Evolutionary conservation across 2,329 filamentous ascomycete genomes (phyloP), one percentile per base, ranked within the genome.

Genomic region (Fusarium sp.): DNA sequence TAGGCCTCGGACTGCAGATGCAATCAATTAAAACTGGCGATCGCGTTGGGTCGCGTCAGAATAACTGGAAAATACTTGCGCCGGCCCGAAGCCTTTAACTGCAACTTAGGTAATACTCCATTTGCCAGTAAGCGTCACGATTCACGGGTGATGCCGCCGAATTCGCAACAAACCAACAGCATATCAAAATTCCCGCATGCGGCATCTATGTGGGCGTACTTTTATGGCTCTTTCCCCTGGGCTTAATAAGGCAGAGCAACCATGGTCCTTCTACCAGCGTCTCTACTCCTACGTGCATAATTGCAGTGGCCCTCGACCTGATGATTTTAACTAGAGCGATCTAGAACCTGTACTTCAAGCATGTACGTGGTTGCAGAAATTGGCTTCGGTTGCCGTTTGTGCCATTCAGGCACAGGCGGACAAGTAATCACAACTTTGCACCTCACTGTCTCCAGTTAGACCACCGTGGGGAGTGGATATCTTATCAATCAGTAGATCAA

Each of bases 401-500:
- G 23, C 23, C 23, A 10, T 29, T 29, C 27, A 9, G 9, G 8
- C 23, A 25, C 23, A 25, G 23, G 23, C 8, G 27, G 11, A 29
- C 11, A 29, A 29, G 8, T 10, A 29, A 29, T 13, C 33, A 13
- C 15, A 17, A 13, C 33, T 17, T 25, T 25, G 23, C 23, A 25
- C 23, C 8, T 25, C 23, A 25, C 23, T 25, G 23, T 25, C 23
- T 25, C 23, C 23, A 25, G 23, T 15, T 15, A 48, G 27, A 32
- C 45, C 27, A 32, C 13, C 23, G 35, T 39, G 42, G 49, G 63
- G 45, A 47, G 51, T 47, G 53, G 48, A 33, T 62, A 70, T 70
- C 68, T 70, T 69, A 70, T 70, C 68, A 70, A 70, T 70, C 68
- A 68, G 59, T 68, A 25, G 68, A 70, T 69, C 67, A 66, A 65